These are phyloP conservation scores for Oryza meridionalis DNA, from an alignment of 176 grass and related monocot species.

Conservation along the genomic window DNA sequence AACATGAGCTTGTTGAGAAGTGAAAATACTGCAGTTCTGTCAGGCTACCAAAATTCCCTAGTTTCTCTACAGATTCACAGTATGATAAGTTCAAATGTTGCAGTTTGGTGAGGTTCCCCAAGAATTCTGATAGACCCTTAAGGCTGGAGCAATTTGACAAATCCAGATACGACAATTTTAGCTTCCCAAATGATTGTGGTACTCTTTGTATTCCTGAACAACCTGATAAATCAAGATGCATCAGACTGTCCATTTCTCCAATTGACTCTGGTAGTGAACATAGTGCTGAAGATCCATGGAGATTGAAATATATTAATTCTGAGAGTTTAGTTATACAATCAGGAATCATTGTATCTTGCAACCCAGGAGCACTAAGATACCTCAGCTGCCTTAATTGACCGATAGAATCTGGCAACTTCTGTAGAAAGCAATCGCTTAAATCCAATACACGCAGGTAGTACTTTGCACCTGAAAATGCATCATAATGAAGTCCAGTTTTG, in stretches of 20 bases:
- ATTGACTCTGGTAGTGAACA: not conserved
- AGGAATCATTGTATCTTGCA: not conserved
- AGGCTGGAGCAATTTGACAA: constrained; percentile 16
- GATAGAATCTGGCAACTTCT: constrained; percentile 14
- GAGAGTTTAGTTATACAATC: not conserved
- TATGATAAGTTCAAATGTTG: constrained; percentile 5
- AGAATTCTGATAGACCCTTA: not conserved
- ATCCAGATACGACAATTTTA: not conserved
- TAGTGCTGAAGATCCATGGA: not conserved
- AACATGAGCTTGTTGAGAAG: not conserved
- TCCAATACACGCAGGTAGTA: constrained; percentile 11
- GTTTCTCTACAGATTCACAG: not conserved
- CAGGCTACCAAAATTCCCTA: not conserved
- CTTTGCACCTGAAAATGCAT: not conserved
- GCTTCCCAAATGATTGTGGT: not conserved
- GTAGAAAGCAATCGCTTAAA: constrained; percentile 1
- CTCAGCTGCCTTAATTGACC: constrained; percentile 10
- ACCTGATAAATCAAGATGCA: not conserved
- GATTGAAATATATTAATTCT: not conserved
- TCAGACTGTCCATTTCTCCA: not conserved
- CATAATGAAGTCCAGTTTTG: not conserved
- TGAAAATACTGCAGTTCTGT: not conserved
- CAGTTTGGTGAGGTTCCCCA: not conserved
- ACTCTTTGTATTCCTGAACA: not conserved
- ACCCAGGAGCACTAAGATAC: not conserved